A percentile compares a stretch with the other conserved stretches of the same genome.
Evolutionary conservation across 2,329 filamentous ascomycete genomes (phyloP).

Genomic region (Cercospora janseana): DNA sequence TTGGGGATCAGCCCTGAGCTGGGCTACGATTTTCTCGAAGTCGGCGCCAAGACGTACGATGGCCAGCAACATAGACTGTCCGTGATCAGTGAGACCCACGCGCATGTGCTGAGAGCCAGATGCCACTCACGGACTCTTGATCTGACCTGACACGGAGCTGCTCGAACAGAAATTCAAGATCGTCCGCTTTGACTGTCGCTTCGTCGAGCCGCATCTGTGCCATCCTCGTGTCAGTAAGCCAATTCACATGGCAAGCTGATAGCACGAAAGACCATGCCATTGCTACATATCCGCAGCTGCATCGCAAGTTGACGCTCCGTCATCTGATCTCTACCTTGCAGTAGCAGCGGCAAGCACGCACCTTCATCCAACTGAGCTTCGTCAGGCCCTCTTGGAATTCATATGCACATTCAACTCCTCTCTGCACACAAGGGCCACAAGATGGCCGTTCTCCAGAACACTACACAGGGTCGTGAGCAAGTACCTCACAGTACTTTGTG

Average conservation of each 20-base stretch:
- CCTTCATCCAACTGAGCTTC: slow-evolving; percentile 19
- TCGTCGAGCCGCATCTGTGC: slow-evolving; percentile 15
- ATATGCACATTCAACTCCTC: slow-evolving; percentile 24
- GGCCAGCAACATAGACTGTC: slow-evolving; percentile 19
- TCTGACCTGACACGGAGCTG: slow-evolving; percentile 24
- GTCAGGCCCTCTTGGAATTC: slow-evolving; percentile 27
- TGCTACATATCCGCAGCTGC: neutral
- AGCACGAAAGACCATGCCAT: neutral
- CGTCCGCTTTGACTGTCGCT: slow-evolving; percentile 21
- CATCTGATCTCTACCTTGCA: neutral
- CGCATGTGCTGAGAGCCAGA: too few species aligned
- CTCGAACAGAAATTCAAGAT: slow-evolving; percentile 24
- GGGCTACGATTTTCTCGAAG: slow-evolving; percentile 22
- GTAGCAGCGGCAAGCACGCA: neutral
- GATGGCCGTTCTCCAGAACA: slow-evolving; percentile 20
- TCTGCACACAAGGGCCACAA: slow-evolving; percentile 20
- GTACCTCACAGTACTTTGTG: neutral
- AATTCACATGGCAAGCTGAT: too few species aligned
- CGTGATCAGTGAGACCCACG: too few species aligned
- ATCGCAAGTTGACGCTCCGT: neutral
- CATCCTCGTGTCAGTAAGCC: neutral
- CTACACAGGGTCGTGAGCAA: neutral
- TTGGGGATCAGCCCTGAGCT: slow-evolving; percentile 19
- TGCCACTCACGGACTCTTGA: slow-evolving; percentile 20
- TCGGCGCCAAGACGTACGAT: slow-evolving; percentile 25